Evolutionary conservation across 257 asterid species (phyloP).

Genomic region (Hygrophila difformis): DNA sequence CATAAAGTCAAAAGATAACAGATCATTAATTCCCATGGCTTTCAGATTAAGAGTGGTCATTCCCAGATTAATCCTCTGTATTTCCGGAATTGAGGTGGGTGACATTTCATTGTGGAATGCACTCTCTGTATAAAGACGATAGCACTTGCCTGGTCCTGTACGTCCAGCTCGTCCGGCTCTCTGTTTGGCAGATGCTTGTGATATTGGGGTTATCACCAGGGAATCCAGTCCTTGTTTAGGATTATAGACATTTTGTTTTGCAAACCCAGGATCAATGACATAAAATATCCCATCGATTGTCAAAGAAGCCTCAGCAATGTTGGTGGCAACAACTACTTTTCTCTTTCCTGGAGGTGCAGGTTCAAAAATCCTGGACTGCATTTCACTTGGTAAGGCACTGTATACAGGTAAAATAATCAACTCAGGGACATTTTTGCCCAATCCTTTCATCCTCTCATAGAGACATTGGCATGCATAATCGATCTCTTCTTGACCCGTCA

Average conservation of each 20-base stretch:
- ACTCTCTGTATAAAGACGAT: constrained; percentile 82
- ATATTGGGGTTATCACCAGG: constrained; percentile 90
- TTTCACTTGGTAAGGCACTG: constrained; percentile 90
- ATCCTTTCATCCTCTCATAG: constrained; percentile 55
- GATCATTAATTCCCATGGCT: constrained; percentile 83
- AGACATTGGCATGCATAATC: constrained; percentile 91
- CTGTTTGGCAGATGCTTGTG: constrained; percentile 97
- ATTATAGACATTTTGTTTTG: constrained; percentile 87
- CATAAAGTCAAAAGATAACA: constrained; percentile 96
- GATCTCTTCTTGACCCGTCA: constrained; percentile 96
- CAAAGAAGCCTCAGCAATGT: constrained; percentile 93
- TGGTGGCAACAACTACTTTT: constrained; percentile 89
- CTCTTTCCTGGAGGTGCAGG: constrained; percentile 98
- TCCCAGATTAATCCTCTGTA: constrained; percentile 77
- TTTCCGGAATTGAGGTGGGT: constrained; percentile 91
- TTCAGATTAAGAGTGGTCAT: constrained; percentile 84
- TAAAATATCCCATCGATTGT: no score
- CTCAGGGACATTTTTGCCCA: constrained; percentile 87
- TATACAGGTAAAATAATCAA: constrained; percentile 75
- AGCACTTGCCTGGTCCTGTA: constrained; percentile 95
- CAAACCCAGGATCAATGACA: constrained; percentile 97
- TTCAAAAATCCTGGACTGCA: constrained; percentile 97
- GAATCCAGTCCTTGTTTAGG: constrained; percentile 91
- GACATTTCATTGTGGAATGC: constrained; percentile 82
- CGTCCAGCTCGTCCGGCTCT: constrained; percentile 99